These are phyloP conservation scores for Apiotrichum mycotoxinovorans DNA, from an alignment of 1,284 basidiomycete genomes.

Conservation along the genomic window DNA sequence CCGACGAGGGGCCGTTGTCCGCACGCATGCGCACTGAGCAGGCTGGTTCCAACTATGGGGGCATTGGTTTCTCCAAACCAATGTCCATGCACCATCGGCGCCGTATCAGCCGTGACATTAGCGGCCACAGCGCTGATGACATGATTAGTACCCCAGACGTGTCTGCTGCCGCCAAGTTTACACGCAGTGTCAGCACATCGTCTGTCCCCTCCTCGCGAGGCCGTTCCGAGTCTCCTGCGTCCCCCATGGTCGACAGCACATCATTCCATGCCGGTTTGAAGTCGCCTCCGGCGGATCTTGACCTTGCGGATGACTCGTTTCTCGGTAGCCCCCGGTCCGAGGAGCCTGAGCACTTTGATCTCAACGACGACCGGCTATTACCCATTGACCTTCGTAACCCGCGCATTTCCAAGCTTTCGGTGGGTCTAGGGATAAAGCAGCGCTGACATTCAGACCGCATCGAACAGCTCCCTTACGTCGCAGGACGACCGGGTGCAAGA, in stretches of 20 bases:
- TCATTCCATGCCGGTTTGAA: slow-evolving; percentile 26
- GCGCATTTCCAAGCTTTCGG: slow-evolving; percentile 33
- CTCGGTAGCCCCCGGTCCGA: slow-evolving; percentile 3
- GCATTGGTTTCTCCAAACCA: slow-evolving; percentile 31
- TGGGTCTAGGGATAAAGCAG: slow-evolving; percentile 11
- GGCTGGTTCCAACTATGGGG: slow-evolving; percentile 26
- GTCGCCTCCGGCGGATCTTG: background rate
- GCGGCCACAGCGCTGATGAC: slow-evolving; percentile 27
- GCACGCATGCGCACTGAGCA: slow-evolving; percentile 24
- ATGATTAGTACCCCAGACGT: slow-evolving; percentile 15
- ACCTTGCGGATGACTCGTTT: slow-evolving; percentile 1
- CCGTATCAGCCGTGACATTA: slow-evolving; percentile 19
- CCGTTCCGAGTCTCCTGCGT: slow-evolving; percentile 28
- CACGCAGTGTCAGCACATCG: slow-evolving; percentile 1
- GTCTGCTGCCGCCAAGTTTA: slow-evolving; percentile 3
- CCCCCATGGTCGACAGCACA: slow-evolving; percentile 31
- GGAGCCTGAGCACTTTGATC: slow-evolving; percentile 1
- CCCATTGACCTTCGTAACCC: slow-evolving; percentile 16
- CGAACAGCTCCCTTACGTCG: slow-evolving; percentile 30
- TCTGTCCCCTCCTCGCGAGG: slow-evolving; percentile 10
- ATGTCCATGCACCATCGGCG: slow-evolving; percentile 23
- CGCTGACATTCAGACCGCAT: slow-evolving; percentile 30
- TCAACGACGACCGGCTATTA: slow-evolving; percentile 15
- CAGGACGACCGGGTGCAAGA: slow-evolving; percentile 62
- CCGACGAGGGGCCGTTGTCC: slow-evolving; percentile 27